A percentile compares a stretch with the other conserved stretches of the same genome.
phyloP scores from a whole-genome alignment of 495 filamentous ascomycete genomes.

The Emericellopsis terricola region DNA sequence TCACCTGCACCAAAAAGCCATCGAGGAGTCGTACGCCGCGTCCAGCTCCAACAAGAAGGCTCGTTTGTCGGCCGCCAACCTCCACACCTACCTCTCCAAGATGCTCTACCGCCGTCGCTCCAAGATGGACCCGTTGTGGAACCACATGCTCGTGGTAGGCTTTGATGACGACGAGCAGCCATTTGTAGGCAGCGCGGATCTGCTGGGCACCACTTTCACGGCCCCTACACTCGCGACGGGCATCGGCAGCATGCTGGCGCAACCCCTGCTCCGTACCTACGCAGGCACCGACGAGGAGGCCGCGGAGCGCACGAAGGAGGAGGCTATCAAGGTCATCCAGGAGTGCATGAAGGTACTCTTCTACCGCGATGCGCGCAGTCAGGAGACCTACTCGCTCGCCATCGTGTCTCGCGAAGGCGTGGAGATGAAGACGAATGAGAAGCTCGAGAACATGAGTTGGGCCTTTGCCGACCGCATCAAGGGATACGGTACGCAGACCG shows the following conservation, averaged over 20 bases:
- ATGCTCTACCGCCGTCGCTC: slow-evolving; percentile 87
- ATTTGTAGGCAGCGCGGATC: slow-evolving; percentile 77
- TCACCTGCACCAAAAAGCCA: slow-evolving; percentile 65
- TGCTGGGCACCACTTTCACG: slow-evolving; percentile 81
- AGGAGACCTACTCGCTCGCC: slow-evolving; percentile 82
- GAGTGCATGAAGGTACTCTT: slow-evolving; percentile 97
- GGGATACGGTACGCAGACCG: slow-evolving; percentile 32
- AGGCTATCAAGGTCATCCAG: slow-evolving; percentile 61
- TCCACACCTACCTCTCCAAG: slow-evolving; percentile 90
- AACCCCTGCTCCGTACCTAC: slow-evolving; percentile 70
- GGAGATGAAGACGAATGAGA: slow-evolving; percentile 64
- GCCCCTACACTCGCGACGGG: slow-evolving; percentile 81
- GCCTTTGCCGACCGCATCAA: slow-evolving; percentile 79
- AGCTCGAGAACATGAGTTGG: slow-evolving; percentile 73
- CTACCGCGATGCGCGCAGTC: slow-evolving; percentile 86
- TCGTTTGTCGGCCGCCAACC: slow-evolving; percentile 68
- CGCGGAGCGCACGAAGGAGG: slow-evolving; percentile 49
- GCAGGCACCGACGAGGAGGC: slow-evolving; percentile 68
- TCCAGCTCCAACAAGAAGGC: slow-evolving; percentile 23
- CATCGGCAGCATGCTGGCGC: slow-evolving; percentile 80
- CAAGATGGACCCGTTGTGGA: slow-evolving; percentile 96
- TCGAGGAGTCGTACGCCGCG: slow-evolving; percentile 63
- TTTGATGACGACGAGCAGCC: slow-evolving; percentile 64
- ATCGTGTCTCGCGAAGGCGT: slow-evolving; percentile 72
- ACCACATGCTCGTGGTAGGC: slow-evolving; percentile 77